Percentiles rank a stretch among this genome's conserved stretches.
These are phyloP conservation scores for Aphanomyces euteiches DNA, from an alignment of 352 stramenopile species.

Conservation along the genomic window DNA sequence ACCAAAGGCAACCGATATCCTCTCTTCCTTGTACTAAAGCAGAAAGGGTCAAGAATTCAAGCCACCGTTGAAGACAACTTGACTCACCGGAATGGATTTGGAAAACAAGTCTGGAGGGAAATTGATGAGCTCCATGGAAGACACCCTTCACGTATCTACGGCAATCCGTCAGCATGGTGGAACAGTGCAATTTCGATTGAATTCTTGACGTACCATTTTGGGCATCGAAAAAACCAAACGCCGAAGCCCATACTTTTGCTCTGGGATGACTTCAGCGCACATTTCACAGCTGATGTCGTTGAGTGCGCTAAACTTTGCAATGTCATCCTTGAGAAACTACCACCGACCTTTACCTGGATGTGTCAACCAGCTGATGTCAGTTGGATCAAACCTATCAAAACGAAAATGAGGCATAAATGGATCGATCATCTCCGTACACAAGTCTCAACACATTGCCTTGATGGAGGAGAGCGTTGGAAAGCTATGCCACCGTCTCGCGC, in stretches of 20 bases:
- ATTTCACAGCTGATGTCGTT: conserved; percentile 36
- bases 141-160: conserved; percentile 32
- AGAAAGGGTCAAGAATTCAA: conserved; percentile 1
- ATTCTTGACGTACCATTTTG: conserved; percentile 41
- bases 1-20: conserved; percentile 33
- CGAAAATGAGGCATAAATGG: background rate
- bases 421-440: background rate
- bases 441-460: background rate
- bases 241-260: conserved; percentile 32
- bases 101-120: conserved; percentile 27
- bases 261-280: conserved; percentile 36
- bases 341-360: conserved; percentile 28
- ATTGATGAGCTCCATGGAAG: conserved; percentile 28
- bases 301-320: conserved; percentile 30
- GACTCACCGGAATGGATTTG: conserved; percentile 33
- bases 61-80: background rate
- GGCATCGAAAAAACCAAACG: conserved; percentile 1
- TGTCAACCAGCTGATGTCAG: conserved; percentile 34
- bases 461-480: background rate
- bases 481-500: background rate
- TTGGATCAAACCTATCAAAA: conserved; percentile 35
- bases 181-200: conserved; percentile 32
- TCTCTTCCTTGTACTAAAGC: conserved; percentile 37
- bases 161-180: conserved; percentile 35
- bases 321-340: conserved; percentile 33